A percentile compares a stretch with the other conserved stretches of the same genome.
Conservation (phyloP, 176 grass and related monocot genomes). For the Eragrostis nindensis region DNA sequence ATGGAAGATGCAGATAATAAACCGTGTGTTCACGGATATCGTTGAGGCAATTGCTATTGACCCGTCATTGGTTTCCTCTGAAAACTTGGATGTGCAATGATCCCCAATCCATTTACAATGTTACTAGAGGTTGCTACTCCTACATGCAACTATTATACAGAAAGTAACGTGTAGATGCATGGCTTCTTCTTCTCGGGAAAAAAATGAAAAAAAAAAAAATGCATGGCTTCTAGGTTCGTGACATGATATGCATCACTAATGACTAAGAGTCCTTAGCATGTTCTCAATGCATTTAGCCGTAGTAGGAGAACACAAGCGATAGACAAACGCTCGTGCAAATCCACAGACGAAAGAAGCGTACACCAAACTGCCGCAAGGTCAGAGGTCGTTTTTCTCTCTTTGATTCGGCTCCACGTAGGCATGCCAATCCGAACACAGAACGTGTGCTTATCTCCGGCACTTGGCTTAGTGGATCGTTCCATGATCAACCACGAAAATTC, state of each 20-base stretch:
- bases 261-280: not conserved
- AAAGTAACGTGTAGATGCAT: too few species aligned
- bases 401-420: conserved; percentile 21
- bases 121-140: not conserved
- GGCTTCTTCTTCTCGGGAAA: too few species aligned
- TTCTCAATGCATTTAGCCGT: not conserved
- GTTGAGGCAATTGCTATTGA: not conserved
- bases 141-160: not conserved
- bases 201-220: too few species aligned
- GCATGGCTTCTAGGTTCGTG: not conserved
- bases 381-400: not conserved
- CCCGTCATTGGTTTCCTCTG: not conserved
- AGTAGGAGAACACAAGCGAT: not conserved
- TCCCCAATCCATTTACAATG: not conserved
- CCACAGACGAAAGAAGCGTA: conserved; percentile 9
- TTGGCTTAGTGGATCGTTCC: conserved; percentile 16
- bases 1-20: conserved; percentile 7
- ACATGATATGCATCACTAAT: not conserved
- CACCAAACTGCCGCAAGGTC: not conserved
- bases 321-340: too few species aligned
- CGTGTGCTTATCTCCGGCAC: not conserved
- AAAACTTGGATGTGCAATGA: not conserved
- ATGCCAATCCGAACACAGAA: conserved; percentile 33
- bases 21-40: not conserved
- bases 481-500: not conserved